Evolutionary conservation across 2,329 filamentous ascomycete species (phyloP).

Genomic region (Graphiopsis chlorocephala): DNA sequence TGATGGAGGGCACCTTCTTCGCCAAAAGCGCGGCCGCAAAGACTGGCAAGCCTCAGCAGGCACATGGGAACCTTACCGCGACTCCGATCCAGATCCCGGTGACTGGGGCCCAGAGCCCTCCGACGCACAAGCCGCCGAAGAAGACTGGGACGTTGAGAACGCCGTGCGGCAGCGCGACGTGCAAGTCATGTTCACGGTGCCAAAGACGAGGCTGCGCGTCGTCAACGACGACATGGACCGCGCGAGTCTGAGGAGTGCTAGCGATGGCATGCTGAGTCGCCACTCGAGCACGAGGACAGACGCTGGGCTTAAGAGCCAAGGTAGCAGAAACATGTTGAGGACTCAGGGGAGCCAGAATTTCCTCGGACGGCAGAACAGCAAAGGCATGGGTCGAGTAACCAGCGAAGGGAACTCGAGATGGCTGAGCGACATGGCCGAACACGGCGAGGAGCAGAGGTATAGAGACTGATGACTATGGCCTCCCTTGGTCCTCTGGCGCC

Average conservation of each 20-base stretch:
- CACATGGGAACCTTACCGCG: conserved; percentile 30
- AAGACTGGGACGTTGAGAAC: conserved; percentile 52
- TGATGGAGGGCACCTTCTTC: conserved; percentile 40
- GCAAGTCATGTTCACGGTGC: conserved; percentile 85
- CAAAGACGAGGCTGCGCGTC: conserved; percentile 79
- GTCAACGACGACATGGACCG: conserved; percentile 69
- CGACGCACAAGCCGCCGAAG: conserved; percentile 35
- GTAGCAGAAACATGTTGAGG: background rate
- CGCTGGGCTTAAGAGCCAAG: background rate
- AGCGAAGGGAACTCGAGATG: conserved; percentile 17
- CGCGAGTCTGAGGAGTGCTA: conserved; percentile 36
- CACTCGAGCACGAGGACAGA: conserved; percentile 19
- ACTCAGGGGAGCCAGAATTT: background rate
- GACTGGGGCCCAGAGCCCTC: conserved; percentile 34
- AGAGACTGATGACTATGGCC: conserved; percentile 2
- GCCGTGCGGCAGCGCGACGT: conserved; percentile 47
- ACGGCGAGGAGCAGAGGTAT: conserved; percentile 3
- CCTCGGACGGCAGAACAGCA: conserved; percentile 19
- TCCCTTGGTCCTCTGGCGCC: background rate
- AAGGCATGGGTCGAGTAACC: conserved; percentile 16
- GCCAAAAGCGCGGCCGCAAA: conserved; percentile 41
- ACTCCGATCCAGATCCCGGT: conserved; percentile 31
- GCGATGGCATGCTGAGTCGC: conserved; percentile 28
- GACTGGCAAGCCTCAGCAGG: conserved; percentile 33
- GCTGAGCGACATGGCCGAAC: background rate